Base-by-base conservation (phyloP, 2,329 filamentous ascomycete species). In the Dactylellina haptotyla region DNA sequence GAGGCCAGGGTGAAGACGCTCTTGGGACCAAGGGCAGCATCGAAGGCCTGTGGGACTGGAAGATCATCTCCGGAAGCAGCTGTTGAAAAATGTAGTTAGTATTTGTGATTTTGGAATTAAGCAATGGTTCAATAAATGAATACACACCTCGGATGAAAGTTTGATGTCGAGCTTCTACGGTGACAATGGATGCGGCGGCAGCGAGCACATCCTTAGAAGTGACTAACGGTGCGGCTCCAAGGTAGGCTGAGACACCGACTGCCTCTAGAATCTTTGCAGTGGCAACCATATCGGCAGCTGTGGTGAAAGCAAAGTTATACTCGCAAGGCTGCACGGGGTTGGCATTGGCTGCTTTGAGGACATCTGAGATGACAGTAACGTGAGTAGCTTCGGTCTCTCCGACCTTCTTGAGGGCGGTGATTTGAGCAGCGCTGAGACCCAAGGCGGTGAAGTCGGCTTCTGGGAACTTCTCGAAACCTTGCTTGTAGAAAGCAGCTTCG, bases 1-100 rank as follows among this genome's bases (percentile, higher is more conserved):
- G 89, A 87, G 45, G 89, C 90, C 62, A 93, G 85, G 37, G 89
- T 89, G 84, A 91, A 92, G 80, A 92, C 87, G 75, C 87, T 86
- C 76, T 86, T 85, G 75, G 89, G 87, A 28, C 86, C 86, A 10
- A 93, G 87, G 0, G 90, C 84, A 0, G 87, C 88, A 79, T 92
- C 89, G 78, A 92, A 90, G 25, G 89, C 85, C 78, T 87, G 86
- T 2, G 90, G 88, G 2, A 90, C 85, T 59, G 89, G 75, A 9
- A 61, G n/a, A 23, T 41, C 39, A 23, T 75, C 66, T n/a, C 65
- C 86, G 65, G 85, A 82, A 62, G 74, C 75, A 26, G 30, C 69
- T 73, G 26, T 34, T 8, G 20, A 48, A 25, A 18, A 39, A 26
- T 26, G n/a, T 25, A 73, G 65, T 56, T 65, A 34, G 16, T 23